Evolutionary conservation across 495 filamentous ascomycete genomes (phyloP).

Genomic region (Pyrenula massariospora): DNA sequence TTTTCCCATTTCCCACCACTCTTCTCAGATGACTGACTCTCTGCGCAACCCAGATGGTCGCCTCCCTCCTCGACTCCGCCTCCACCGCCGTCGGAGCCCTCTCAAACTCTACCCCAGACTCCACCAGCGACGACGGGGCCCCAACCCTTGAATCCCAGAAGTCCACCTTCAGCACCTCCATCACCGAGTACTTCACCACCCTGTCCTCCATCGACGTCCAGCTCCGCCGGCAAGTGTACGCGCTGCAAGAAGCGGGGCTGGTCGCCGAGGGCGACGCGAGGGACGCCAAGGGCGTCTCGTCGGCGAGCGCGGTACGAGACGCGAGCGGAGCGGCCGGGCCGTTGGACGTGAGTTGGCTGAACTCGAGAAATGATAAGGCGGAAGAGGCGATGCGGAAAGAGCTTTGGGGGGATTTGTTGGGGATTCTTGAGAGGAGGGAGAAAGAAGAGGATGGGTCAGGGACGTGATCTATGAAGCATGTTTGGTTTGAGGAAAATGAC

Average conservation of each 20-base stretch:
- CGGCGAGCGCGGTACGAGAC: conserved; percentile 14
- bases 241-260: conserved; percentile 65
- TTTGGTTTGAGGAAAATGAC: too few species aligned
- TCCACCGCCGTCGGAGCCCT: neutral
- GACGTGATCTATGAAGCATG: too few species aligned
- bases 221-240: conserved; percentile 66
- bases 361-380: conserved; percentile 66
- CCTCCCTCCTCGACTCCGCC: neutral
- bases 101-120: neutral
- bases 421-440: conserved; percentile 27
- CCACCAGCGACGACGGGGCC: neutral
- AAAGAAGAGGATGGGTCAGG: too few species aligned
- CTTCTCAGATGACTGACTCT: too few species aligned
- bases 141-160: conserved; percentile 35
- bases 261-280: conserved; percentile 31
- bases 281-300: conserved; percentile 7
- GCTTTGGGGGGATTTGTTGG: conserved; percentile 53
- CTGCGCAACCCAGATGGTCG: neutral
- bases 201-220: conserved; percentile 58
- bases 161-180: conserved; percentile 46
- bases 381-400: conserved; percentile 70
- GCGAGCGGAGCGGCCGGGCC: conserved; percentile 17
- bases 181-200: conserved; percentile 55
- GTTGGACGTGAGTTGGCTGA: conserved; percentile 75
- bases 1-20: too few species aligned